phyloP scores from a whole-genome alignment of 176 grass and related monocot genomes.

The Paspalum vaginatum region DNA sequence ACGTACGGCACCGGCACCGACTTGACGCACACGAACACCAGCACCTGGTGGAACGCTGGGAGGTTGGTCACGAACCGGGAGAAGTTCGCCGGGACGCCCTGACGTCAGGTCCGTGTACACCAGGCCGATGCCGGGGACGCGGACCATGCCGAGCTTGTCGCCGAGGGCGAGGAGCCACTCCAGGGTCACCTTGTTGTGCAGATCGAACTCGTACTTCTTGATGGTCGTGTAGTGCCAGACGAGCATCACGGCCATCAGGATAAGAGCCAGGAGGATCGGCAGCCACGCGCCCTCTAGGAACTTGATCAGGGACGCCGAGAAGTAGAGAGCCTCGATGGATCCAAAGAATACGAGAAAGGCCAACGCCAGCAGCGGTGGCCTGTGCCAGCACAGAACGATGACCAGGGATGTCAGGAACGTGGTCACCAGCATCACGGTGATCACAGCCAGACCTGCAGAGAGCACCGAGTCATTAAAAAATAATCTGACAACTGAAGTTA shows the following conservation, averaged over 20 bases:
- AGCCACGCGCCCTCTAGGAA: constrained; percentile 97
- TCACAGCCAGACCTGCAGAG: constrained; percentile 82
- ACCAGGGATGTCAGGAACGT: constrained; percentile 89
- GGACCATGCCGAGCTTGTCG: constrained; percentile 90
- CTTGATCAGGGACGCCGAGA: constrained; percentile 97
- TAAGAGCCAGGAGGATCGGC: constrained; percentile 78
- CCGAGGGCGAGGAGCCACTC: constrained; percentile 96
- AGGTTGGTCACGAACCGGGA: constrained; percentile 97
- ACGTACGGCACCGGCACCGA: constrained; percentile 84
- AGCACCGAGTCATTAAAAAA: background rate
- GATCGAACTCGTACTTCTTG: constrained; percentile 95
- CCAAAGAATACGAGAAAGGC: constrained; percentile 86
- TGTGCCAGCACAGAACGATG: constrained; percentile 92
- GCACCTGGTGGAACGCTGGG: constrained; percentile 82
- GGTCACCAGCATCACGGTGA: constrained; percentile 97
- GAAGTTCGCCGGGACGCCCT: constrained; percentile 93
- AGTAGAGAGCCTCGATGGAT: constrained; percentile 83
- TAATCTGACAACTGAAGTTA: background rate
- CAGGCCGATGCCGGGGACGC: constrained; percentile 91
- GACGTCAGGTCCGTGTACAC: constrained; percentile 94
- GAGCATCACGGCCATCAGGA: constrained; percentile 86
- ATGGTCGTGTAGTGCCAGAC: constrained; percentile 94
- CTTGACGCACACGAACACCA: constrained; percentile 97
- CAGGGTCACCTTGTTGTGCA: constrained; percentile 93
- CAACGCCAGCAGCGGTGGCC: constrained; percentile 71